Base-by-base conservation (phyloP, 208 protist species). In the Borovskyia barvae region DNA sequence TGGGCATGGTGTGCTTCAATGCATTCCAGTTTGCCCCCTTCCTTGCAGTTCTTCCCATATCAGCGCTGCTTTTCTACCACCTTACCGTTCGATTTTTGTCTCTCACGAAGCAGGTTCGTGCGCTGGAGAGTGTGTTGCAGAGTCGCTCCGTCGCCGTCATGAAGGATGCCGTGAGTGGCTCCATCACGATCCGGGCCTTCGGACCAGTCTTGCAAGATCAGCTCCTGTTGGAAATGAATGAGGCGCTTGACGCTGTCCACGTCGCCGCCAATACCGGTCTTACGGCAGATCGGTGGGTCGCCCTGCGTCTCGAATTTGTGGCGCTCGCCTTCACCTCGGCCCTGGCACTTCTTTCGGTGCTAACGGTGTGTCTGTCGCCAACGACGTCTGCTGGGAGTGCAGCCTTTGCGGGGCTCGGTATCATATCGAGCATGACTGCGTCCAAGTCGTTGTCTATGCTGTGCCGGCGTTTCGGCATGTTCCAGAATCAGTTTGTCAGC, bases 401-500 rank as follows among this genome's bases (percentile, higher is more conserved):
- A 8, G 70, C 61, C 24, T 90, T 85, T 54, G 85, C 82, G 2
- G 85, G 78, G 4, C 72, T 90, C 14, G 80, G 80, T 36, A 76
- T 89, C 52, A 72, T 85, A 36, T 73, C 70, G 17, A 79, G 79
- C 60, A 78, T 93, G 67, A 70, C 71, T 1, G 69, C 77, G 22
- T 73, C 80, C 43, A 65, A 68, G 15, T 71, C 76, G 39, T 54
- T 90, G 22, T 76, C 75, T 5, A 66, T 83, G 71, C 66, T 90
- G 48, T 91, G 80, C 63, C 69, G 79, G 11, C 64, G 78, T 64
- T 60, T 80, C 14, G 75, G 80, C 46, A 78, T 87, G 61, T 87
- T 93, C 54, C 82, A 93, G 51, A 76, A 78, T 53, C 78, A 88
- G 59, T 93, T 78, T 58, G 80, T 93, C n/a, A 82, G 80, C 57